Conservation (phyloP, 805 yeast genomes). For the Schwanniomyces pseudopolymorphus region DNA sequence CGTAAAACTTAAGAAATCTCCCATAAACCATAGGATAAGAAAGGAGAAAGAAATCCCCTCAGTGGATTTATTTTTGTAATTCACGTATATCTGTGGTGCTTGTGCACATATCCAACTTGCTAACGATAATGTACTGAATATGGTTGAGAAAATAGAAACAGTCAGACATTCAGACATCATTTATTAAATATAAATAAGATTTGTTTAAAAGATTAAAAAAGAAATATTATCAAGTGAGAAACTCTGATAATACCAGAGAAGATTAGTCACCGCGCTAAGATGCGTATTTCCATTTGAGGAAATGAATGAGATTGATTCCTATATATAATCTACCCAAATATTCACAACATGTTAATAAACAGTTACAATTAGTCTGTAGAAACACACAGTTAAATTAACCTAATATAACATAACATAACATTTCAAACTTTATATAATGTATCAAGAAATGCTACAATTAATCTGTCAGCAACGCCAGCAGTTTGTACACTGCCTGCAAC, state of each 20-base stretch:
- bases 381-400: too few relatives aligned
- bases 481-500: conserved; percentile 91
- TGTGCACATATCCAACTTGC: conserved; percentile 74
- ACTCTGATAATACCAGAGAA: not conserved
- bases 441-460: conserved; percentile 81
- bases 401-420: too few relatives aligned
- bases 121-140: conserved; percentile 44
- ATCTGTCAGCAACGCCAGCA: conserved; percentile 75
- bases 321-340: too few relatives aligned
- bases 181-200: not conserved
- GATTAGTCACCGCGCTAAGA: conserved; percentile 4
- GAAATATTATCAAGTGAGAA: too few relatives aligned
- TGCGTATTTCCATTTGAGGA: conserved; percentile 4
- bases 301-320: not conserved
- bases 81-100: conserved; percentile 64
- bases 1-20: conserved; percentile 56
- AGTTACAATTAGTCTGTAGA: too few relatives aligned
- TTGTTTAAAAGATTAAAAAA: not conserved
- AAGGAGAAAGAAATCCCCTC: conserved; percentile 66
- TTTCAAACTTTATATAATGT: conserved; percentile 58
- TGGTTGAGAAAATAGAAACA: conserved; percentile 17
- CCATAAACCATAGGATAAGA: conserved; percentile 62
- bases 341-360: too few relatives aligned
- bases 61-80: conserved; percentile 58
- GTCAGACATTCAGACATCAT: conserved; percentile 1